Base-by-base conservation (phyloP, 352 stramenopile species). In the Chloridella minuta region DNA sequence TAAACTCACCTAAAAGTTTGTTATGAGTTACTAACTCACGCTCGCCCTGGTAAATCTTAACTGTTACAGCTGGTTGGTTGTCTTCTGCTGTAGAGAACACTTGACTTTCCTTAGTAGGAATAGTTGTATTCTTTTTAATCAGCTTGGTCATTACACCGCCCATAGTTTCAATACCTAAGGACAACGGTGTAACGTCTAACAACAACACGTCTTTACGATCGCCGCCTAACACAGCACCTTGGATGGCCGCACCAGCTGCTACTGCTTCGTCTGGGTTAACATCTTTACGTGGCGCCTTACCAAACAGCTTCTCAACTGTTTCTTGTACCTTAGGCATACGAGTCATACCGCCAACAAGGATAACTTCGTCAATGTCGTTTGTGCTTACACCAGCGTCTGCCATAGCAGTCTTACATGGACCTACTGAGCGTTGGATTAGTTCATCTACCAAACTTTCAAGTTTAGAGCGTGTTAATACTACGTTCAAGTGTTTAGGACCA, bases 11-110 rank as follows among this genome's bases (percentile, higher is more conserved):
- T 86, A 99, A 92, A 66, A 97, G 89, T 90, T 97, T 94, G 92
- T 99, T 99, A 91, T 98, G 94, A 90, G 98, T 98, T 86, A 94
- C 98, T 94, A 99, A 98, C 66, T 94, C 91, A 90, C 96, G 93
- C 89, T 99, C 97, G 88, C 97, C 97, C 90, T 99, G 95, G 88
- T 96, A 99, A 25, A 99, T 95, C 88, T 97, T 91, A 87, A 97
- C 96, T 52, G 92, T 88, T 22, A 96, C 92, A 80, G 90, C 91
- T 16, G 87, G 88, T 93, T 90, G 89, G 93, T 93, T 80, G 91
- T 86, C 87, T 93, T 90, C 85, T 89, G 90, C 21, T n/a, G 97
- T 99, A 86, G 94, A 97, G 91, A 98, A 99, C 30, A 92, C 97
- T 92, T 98, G 94, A 86, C 92, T 94, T 91, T 98, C 98, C 92